Percentiles rank a stretch among this genome's conserved stretches.
Evolutionary conservation across 768 basidiomycete genomes (phyloP).

Genomic region (Solioccasus polychromus): DNA sequence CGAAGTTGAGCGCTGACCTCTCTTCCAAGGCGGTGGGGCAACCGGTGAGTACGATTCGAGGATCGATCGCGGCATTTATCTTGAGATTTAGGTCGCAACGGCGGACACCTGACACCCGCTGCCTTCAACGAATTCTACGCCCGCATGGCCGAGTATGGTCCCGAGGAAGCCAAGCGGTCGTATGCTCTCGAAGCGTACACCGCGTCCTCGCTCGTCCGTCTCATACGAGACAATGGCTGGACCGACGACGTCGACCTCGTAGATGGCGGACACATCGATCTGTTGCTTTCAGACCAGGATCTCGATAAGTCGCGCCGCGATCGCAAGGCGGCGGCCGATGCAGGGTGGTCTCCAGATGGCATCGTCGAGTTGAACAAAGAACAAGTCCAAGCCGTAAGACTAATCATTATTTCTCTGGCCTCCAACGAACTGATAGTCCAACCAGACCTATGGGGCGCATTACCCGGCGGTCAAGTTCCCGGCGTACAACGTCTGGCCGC

Average conservation of each 20-base stretch:
- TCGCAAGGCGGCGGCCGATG: conserved; percentile 49
- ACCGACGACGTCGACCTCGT: conserved; percentile 59
- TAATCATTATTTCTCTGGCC: neutral
- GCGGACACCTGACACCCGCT: conserved; percentile 65
- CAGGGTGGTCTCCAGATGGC: conserved; percentile 44
- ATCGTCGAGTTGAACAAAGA: conserved; percentile 48
- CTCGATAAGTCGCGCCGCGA: conserved; percentile 38
- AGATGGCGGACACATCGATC: conserved; percentile 47
- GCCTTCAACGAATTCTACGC: conserved; percentile 45
- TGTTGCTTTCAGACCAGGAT: conserved; percentile 51
- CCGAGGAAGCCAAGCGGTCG: conserved; percentile 52
- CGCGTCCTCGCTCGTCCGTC: conserved; percentile 41
- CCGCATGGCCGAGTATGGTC: conserved; percentile 40
- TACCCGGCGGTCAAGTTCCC: conserved; percentile 52
- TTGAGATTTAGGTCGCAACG: conserved; percentile 74
- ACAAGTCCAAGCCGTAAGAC: conserved; percentile 46
- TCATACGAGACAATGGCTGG: conserved; percentile 46
- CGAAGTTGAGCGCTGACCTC: neutral
- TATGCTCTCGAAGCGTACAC: conserved; percentile 60
- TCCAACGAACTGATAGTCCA: neutral
- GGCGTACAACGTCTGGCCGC: conserved; percentile 72
- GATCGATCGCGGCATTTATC: too few relatives aligned
- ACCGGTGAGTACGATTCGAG: conserved; percentile 55
- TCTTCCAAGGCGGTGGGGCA: conserved; percentile 60
- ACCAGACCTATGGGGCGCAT: conserved; percentile 33